Evolutionary conservation across 192 early-diverging fungal genomes (phyloP), one percentile per base, ranked within the genome.

Genomic region (Coemansia furcata): DNA sequence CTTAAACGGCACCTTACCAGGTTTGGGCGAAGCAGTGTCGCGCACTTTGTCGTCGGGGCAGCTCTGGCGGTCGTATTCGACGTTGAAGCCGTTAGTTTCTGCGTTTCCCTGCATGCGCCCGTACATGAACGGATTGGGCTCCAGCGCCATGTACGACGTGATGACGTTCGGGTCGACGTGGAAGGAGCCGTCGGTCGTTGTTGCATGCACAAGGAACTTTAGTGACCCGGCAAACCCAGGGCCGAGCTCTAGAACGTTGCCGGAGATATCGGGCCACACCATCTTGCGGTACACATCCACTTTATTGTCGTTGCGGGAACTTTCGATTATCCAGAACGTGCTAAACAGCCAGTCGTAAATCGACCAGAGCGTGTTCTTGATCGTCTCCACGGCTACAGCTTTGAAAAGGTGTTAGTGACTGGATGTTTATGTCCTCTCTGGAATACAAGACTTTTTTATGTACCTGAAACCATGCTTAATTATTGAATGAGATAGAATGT

Each of bases 101-200:
- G 79, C 79, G 49, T 68, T 82, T 23, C 44, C 55, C 50, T 77
- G 70, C 38, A 82, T 44, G 0, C 63, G 26, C 7, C n/a, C 21
- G 58, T 76, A 82, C 42, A 82, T 30, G 58, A 77, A 82, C n/a
- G 66, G 36, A 44, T 77, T 82, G 11, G 79, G 79, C 71, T 82
- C 74, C 6, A 82, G 42, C 14, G 71, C 79, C 8, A 74, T 82
- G 59, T 82, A 82, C 11, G 71, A 71, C 39, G 50, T 23, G 21
- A 82, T 63, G 3, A 60, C 26, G 3, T 61, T 30, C 0, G 74
- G 68, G 50, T 82, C 71, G 17, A 82, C 68, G 0, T 64, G 36
- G 15, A 42, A 42, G 17, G 71, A 68, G 3, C 79, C 74, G 63
- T 73, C 68, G n/a, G 6, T 67, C 8, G 60, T 19, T 1, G 79